Percentiles rank a stretch among this genome's conserved stretches.
These are phyloP conservation scores for Taphrina deformans DNA, from an alignment of 1,139 yeast species.

Conservation along the genomic window DNA sequence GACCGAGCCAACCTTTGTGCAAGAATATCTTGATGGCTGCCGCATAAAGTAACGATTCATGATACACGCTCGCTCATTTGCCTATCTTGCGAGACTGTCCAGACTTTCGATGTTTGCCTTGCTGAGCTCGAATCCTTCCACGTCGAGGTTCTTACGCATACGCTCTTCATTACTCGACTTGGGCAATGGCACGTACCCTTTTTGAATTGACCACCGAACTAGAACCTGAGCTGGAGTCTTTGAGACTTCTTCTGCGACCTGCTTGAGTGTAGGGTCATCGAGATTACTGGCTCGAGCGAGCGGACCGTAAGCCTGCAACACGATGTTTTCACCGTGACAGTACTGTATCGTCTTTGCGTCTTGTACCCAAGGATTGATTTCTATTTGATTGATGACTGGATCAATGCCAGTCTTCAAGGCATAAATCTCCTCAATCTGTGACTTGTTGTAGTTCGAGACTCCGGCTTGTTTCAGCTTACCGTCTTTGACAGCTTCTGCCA, in stretches of 20 bases:
- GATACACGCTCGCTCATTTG: too few relatives aligned
- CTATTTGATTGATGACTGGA: conserved; percentile 57
- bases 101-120: conserved; percentile 57
- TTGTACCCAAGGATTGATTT: conserved; percentile 55
- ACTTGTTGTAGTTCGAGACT: conserved; percentile 51
- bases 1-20: too few relatives aligned
- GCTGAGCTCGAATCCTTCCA: conserved; percentile 54
- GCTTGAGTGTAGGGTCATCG: conserved; percentile 50
- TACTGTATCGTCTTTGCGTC: conserved; percentile 52
- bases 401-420: conserved; percentile 45
- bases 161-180: conserved; percentile 65
- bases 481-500: conserved; percentile 49
- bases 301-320: conserved; percentile 65
- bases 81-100: conserved; percentile 31
- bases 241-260: conserved; percentile 46
- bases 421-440: conserved; percentile 49
- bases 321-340: conserved; percentile 53
- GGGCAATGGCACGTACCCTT: conserved; percentile 68
- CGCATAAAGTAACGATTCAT: too few relatives aligned
- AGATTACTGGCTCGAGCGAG: conserved; percentile 60
- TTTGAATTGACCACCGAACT: conserved; percentile 49
- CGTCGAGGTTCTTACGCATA: conserved; percentile 58
- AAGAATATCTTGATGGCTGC: too few relatives aligned
- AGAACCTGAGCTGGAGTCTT: conserved; percentile 52
- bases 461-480: conserved; percentile 49